phyloP scores from a whole-genome alignment of 2,329 filamentous ascomycete species.

The Claviceps fusiformis region DNA sequence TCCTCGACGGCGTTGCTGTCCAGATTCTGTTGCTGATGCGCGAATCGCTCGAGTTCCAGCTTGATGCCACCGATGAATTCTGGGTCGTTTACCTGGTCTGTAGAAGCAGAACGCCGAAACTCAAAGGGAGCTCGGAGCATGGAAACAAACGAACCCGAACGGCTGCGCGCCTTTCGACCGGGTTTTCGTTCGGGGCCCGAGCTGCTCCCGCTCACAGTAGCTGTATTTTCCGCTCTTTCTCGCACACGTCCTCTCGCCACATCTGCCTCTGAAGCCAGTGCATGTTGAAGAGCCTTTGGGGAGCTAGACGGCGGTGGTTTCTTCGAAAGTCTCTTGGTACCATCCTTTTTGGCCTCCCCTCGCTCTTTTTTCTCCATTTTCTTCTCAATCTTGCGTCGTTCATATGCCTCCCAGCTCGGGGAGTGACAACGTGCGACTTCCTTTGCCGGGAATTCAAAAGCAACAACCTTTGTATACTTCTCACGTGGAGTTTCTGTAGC shows the following conservation, averaged over 20 bases:
- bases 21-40: slow-evolving; percentile 16
- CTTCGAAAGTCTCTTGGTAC: slow-evolving; percentile 16
- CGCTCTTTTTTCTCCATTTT: slow-evolving; percentile 25
- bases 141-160: slow-evolving; percentile 24
- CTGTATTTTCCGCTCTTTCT: slow-evolving; percentile 6
- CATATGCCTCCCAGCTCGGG: slow-evolving; percentile 47
- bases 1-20: slow-evolving; percentile 14
- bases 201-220: slow-evolving; percentile 4
- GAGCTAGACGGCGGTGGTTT: slow-evolving; percentile 18
- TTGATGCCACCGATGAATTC: slow-evolving; percentile 29
- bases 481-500: slow-evolving; percentile 8
- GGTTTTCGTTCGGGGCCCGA: slow-evolving; percentile 11
- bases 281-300: slow-evolving; percentile 6
- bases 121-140: slow-evolving; percentile 22
- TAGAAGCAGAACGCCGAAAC: slow-evolving; percentile 17
- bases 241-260: slow-evolving; percentile 3
- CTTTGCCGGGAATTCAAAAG: slow-evolving; percentile 18
- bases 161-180: slow-evolving; percentile 14
- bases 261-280: slow-evolving; percentile 6
- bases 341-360: slow-evolving; percentile 12
- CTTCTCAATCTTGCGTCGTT: slow-evolving; percentile 39
- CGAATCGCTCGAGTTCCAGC: slow-evolving; percentile 24
- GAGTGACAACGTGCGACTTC: slow-evolving; percentile 36
- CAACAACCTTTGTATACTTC: slow-evolving; percentile 17
- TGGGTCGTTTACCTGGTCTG: slow-evolving; percentile 17